These are phyloP conservation scores for Sabuloglossum arenarium DNA, from an alignment of 495 filamentous ascomycete genomes.

Conservation along the genomic window DNA sequence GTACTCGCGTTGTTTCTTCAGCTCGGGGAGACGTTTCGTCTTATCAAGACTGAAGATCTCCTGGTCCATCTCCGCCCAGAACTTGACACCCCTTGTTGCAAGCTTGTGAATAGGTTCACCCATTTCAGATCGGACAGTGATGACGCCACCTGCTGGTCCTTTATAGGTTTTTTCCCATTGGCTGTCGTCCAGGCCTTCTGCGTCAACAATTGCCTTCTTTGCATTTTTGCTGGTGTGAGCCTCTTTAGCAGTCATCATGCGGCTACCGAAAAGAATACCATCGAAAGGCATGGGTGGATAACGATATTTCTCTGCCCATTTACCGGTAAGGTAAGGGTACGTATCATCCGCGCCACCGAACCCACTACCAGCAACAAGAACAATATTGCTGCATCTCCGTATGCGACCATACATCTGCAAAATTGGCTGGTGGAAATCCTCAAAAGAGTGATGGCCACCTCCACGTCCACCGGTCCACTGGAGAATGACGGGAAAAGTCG, in stretches of 20 bases:
- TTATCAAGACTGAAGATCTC: conserved; percentile 95
- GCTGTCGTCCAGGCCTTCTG: conserved; percentile 63
- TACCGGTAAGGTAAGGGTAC: conserved; percentile 79
- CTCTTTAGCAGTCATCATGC: conserved; percentile 90
- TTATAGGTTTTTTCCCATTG: conserved; percentile 98
- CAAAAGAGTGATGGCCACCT: conserved; percentile 86
- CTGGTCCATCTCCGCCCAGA: conserved; percentile 96
- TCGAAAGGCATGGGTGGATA: conserved; percentile 91
- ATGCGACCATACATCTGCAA: conserved; percentile 80
- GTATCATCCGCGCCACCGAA: conserved; percentile 85
- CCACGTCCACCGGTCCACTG: conserved; percentile 93
- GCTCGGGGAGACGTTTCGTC: conserved; percentile 74
- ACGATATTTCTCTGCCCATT: conserved; percentile 65
- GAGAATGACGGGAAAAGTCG: conserved; percentile 69
- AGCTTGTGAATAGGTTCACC: conserved; percentile 98
- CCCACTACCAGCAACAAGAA: conserved; percentile 76
- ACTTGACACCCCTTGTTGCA: conserved; percentile 78
- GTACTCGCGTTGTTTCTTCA: conserved; percentile 80
- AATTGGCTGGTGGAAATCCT: conserved; percentile 87
- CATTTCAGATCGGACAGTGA: conserved; percentile 98
- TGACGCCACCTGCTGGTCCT: conserved; percentile 72
- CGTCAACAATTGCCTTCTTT: conserved; percentile 88
- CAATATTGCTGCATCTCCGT: conserved; percentile 61
- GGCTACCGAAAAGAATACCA: conserved; percentile 73
- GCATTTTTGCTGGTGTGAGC: conserved; percentile 81